Conservation (phyloP, 805 yeast species). For the Kodamaea leandrae region DNA sequence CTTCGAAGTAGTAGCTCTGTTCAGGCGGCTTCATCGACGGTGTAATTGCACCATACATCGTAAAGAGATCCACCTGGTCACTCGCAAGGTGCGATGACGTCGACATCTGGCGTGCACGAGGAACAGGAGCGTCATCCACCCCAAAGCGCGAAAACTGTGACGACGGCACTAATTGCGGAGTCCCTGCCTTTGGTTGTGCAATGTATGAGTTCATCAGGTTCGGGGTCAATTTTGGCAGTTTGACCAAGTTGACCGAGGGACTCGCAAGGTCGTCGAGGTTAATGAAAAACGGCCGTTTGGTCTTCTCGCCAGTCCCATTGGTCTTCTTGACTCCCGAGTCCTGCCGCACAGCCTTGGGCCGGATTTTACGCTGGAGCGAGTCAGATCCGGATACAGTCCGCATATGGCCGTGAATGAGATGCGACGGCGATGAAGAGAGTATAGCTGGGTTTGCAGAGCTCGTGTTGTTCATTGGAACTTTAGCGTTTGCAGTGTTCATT, state of each 20-base stretch:
- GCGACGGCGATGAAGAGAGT: too few relatives aligned
- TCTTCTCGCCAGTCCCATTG: constrained; percentile 5
- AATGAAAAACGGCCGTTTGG: constrained; percentile 10
- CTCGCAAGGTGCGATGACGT: neutral
- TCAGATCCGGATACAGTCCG: neutral
- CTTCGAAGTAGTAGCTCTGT: constrained; percentile 17
- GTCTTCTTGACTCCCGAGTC: constrained; percentile 12
- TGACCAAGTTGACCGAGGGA: constrained; percentile 6
- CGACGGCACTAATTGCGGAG: constrained; percentile 14
- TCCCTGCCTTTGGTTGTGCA: constrained; percentile 4
- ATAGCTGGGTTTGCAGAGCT: neutral
- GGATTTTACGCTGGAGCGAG: constrained; percentile 1
- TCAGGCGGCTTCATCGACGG: constrained; percentile 36
- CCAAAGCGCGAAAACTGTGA: constrained; percentile 14
- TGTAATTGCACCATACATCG: constrained; percentile 17
- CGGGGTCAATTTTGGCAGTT: constrained; percentile 6
- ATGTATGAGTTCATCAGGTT: constrained; percentile 6
- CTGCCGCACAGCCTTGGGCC: constrained; percentile 16
- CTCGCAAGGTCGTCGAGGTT: constrained; percentile 14
- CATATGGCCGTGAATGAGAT: too few relatives aligned
- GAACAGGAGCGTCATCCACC: neutral
- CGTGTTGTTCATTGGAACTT: too few relatives aligned
- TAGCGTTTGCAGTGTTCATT: too few relatives aligned
- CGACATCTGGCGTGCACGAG: neutral
- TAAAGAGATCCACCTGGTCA: neutral